phyloP scores from a whole-genome alignment of 805 yeast species.

The Cyberlindnera maclurae region DNA sequence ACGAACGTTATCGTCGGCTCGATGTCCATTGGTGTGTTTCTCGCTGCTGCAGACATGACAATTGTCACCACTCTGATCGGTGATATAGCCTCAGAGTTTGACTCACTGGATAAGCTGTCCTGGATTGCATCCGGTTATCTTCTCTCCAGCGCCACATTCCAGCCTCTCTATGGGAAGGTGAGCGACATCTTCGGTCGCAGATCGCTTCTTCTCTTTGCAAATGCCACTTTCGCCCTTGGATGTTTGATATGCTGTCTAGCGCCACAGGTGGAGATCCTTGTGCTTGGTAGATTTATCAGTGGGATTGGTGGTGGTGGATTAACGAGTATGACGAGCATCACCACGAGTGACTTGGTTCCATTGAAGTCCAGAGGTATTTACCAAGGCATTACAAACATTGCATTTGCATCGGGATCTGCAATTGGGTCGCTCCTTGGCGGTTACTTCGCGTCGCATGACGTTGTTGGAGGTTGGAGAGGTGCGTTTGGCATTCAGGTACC shows the following conservation, averaged over 20 bases:
- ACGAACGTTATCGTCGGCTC: constrained; percentile 31
- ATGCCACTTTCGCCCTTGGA: constrained; percentile 49
- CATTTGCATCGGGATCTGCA: constrained; percentile 71
- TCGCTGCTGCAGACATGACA: constrained; percentile 63
- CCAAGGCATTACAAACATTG: constrained; percentile 77
- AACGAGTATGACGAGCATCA: constrained; percentile 63
- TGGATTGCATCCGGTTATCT: constrained; percentile 73
- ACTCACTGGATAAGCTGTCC: constrained; percentile 54
- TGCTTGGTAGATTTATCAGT: constrained; percentile 55
- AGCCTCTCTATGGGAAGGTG: constrained; percentile 64
- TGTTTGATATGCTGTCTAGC: constrained; percentile 49
- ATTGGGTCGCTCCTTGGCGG: constrained; percentile 66
- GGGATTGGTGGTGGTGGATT: constrained; percentile 93
- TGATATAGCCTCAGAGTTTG: constrained; percentile 61
- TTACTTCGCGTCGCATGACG: constrained; percentile 32
- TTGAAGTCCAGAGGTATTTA: constrained; percentile 70
- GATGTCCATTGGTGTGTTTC: constrained; percentile 41
- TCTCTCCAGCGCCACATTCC: constrained; percentile 63
- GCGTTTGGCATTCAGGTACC: constrained; percentile 51
- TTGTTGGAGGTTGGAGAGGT: constrained; percentile 38
- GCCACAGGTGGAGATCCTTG: constrained; percentile 38
- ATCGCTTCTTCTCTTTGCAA: constrained; percentile 42
- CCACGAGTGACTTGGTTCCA: constrained; percentile 73
- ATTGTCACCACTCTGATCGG: constrained; percentile 60
- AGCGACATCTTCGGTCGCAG: constrained; percentile 70